Conservation (phyloP, 352 stramenopile species). For the Phytophthora ohioensis region DNA sequence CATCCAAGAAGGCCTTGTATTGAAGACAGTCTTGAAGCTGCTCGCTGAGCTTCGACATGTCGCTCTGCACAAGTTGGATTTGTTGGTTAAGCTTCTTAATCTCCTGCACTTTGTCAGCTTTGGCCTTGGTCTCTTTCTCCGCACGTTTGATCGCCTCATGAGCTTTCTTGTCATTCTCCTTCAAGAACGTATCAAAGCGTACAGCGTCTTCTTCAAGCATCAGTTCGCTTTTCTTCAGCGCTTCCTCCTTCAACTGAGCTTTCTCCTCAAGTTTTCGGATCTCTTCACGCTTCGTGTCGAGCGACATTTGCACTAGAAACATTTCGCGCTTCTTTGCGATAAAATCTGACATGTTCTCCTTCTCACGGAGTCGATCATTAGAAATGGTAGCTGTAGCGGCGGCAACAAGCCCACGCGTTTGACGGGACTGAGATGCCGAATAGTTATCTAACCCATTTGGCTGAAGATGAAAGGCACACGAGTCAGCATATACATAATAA, state of each 20-base stretch:
- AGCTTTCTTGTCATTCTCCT: slow-evolving; percentile 98
- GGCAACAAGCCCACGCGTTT: slow-evolving; percentile 80
- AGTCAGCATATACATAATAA: background rate
- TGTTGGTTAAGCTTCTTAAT: slow-evolving; percentile 97
- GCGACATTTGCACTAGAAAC: slow-evolving; percentile 96
- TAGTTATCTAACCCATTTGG: slow-evolving; percentile 58
- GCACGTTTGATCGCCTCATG: slow-evolving; percentile 95
- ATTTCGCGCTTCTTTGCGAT: slow-evolving; percentile 97
- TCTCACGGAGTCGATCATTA: slow-evolving; percentile 90
- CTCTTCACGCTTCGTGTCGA: slow-evolving; percentile 97
- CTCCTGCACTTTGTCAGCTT: slow-evolving; percentile 94
- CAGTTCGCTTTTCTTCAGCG: slow-evolving; percentile 94
- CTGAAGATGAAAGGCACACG: slow-evolving; percentile 21
- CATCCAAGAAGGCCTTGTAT: slow-evolving; percentile 95
- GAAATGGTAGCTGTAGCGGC: slow-evolving; percentile 85
- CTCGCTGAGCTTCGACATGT: slow-evolving; percentile 96
- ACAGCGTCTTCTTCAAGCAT: slow-evolving; percentile 97
- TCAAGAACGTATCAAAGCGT: slow-evolving; percentile 97
- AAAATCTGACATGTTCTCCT: slow-evolving; percentile 96
- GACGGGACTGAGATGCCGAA: slow-evolving; percentile 72
- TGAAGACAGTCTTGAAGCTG: slow-evolving; percentile 95
- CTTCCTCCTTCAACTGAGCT: slow-evolving; percentile 95
- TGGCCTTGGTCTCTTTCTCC: slow-evolving; percentile 95
- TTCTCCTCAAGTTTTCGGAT: slow-evolving; percentile 97
- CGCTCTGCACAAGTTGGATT: slow-evolving; percentile 93